Evolutionary conservation across 2,329 filamentous ascomycete species (phyloP).

Genomic region (Ophiognomonia clavigignenti-juglandacearum): DNA sequence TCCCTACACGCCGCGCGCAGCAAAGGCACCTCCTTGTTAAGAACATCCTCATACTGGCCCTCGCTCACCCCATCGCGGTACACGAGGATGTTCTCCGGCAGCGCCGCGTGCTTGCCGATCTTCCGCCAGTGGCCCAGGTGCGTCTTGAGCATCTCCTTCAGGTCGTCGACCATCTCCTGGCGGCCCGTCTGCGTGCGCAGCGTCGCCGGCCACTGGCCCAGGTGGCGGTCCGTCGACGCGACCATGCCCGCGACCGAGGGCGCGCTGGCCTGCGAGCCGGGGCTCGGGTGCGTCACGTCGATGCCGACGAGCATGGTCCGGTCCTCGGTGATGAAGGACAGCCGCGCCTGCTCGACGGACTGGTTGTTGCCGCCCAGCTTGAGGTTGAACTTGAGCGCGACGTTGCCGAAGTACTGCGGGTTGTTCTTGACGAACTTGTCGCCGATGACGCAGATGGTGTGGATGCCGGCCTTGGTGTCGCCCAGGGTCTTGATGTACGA

Average conservation of each 20-base stretch:
- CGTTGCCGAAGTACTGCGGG: slow-evolving; percentile 46
- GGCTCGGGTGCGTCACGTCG: slow-evolving; percentile 71
- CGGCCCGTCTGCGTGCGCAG: slow-evolving; percentile 52
- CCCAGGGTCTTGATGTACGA: slow-evolving; percentile 53
- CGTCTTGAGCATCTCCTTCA: slow-evolving; percentile 56
- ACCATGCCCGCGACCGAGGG: slow-evolving; percentile 69
- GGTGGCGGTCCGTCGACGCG: slow-evolving; percentile 53
- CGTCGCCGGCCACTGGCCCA: slow-evolving; percentile 65
- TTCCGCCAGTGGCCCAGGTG: slow-evolving; percentile 55
- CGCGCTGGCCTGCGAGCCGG: slow-evolving; percentile 49
- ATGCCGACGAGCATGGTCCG: slow-evolving; percentile 69
- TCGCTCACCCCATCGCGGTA: slow-evolving; percentile 77
- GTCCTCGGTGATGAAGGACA: slow-evolving; percentile 49
- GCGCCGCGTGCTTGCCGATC: slow-evolving; percentile 33
- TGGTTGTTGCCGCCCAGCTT: slow-evolving; percentile 58
- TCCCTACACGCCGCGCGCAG: slow-evolving; percentile 52
- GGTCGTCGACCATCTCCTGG: slow-evolving; percentile 58
- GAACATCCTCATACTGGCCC: slow-evolving; percentile 60
- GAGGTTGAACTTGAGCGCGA: slow-evolving; percentile 60
- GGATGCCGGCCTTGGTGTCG: slow-evolving; percentile 52
- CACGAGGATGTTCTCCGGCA: slow-evolving; percentile 64
- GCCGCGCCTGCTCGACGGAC: slow-evolving; percentile 37
- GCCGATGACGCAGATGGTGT: slow-evolving; percentile 52
- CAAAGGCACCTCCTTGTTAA: slow-evolving; percentile 52
- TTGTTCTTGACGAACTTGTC: slow-evolving; percentile 39